Conservation (phyloP, 2,329 filamentous ascomycete species). For the Fusarium sp. region DNA sequence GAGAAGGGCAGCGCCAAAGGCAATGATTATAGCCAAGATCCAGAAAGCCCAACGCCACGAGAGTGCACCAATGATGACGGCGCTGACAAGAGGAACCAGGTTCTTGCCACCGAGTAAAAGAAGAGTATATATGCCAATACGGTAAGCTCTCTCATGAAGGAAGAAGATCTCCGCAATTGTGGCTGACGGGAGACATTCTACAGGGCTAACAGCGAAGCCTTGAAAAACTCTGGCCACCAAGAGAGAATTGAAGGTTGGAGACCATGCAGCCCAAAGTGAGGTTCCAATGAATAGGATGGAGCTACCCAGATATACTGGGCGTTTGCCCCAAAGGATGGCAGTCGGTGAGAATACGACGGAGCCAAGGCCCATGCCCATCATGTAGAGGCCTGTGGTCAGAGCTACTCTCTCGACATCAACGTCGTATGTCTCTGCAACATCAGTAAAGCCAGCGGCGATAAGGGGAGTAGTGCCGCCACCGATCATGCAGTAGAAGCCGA, state of each 20-base stretch:
- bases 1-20: slow-evolving; percentile 75
- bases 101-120: slow-evolving; percentile 93
- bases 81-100: slow-evolving; percentile 86
- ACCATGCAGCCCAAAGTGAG: slow-evolving; percentile 87
- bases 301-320: slow-evolving; percentile 87
- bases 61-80: slow-evolving; percentile 78
- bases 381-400: slow-evolving; percentile 90
- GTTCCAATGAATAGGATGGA: slow-evolving; percentile 82
- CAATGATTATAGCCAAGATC: slow-evolving; percentile 86
- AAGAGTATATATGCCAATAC: slow-evolving; percentile 92
- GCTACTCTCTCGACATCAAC: slow-evolving; percentile 81
- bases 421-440: slow-evolving; percentile 76
- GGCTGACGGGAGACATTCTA: slow-evolving; percentile 92
- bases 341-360: slow-evolving; percentile 89
- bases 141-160: slow-evolving; percentile 91
- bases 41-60: slow-evolving; percentile 96
- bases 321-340: slow-evolving; percentile 90
- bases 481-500: slow-evolving; percentile 93
- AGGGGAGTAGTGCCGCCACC: slow-evolving; percentile 94
- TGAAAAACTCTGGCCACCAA: slow-evolving; percentile 87
- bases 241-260: slow-evolving; percentile 83
- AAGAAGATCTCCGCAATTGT: slow-evolving; percentile 98
- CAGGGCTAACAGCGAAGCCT: slow-evolving; percentile 87
- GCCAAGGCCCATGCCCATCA: slow-evolving; percentile 91
- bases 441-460: slow-evolving; percentile 87